Evolutionary conservation across 176 grass and related monocot genomes (phyloP), one percentile per base, ranked within the genome.

Genomic region (Stipa capillata): DNA sequence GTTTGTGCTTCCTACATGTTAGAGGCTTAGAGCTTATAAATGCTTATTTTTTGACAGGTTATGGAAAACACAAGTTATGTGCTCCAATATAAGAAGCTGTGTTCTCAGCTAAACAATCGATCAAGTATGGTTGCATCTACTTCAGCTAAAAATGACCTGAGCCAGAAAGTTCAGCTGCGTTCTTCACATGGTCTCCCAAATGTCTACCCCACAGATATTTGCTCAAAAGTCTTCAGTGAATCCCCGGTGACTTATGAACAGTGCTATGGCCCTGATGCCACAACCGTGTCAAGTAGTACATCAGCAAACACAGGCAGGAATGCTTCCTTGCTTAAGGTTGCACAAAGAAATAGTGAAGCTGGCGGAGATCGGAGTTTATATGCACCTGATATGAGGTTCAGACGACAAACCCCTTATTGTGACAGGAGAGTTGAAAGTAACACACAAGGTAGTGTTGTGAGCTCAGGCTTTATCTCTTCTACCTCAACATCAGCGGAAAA

Each of bases 61-160:
- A 27, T 74, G 72, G 94, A 97, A 92, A 90, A 92, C 78, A 84
- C 63, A 51, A 73, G 36, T 64, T 82, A 80, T 79, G 79, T 97
- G 45, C 51, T 86, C 70, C 83, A 86, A 15, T 82, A 88, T 56
- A 97, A 90, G 76, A 88, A 67, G 63, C 75, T 94, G 7, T 89
- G 89, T 79, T 78, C 77, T 71, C 89, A 91, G 68, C 48, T 91
- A 51, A 82, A 87, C 65, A 89, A 74, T 49, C 80, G 80, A 49
- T 86, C 89, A 35, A 66, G 74, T 76, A 60, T 76, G 81, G 74
- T 88, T 71, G 44, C 79, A 59, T 85, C 91, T 42, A 80, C 78
- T 74, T 86, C 80, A 53, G 83, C 34, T 74, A 74, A 79, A 79
- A 90, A 76, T 70, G 78, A 78, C 73, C 60, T 44, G 35, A 83